Evolutionary conservation across 164 flowering plant species (phyloP).

Genomic region (Nymphaea colorata): DNA sequence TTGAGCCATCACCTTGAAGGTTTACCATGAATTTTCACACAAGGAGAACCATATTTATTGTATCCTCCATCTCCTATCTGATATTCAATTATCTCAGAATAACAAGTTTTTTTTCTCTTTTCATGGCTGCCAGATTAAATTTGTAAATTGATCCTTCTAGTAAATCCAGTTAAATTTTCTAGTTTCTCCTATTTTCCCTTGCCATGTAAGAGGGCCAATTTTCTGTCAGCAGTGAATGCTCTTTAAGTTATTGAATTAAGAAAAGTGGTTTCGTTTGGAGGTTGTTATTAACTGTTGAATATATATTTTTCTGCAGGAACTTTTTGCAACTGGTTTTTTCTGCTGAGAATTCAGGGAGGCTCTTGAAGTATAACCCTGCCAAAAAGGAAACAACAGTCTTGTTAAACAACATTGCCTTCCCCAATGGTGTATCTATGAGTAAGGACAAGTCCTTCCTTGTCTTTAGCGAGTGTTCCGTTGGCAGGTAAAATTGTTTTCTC

Average conservation of each 20-base stretch:
- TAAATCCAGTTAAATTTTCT: neutral
- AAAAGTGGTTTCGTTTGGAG: neutral
- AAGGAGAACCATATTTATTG: no score
- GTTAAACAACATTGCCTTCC: slow-evolving; percentile 48
- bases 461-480: slow-evolving; percentile 54
- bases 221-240: neutral
- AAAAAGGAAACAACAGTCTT: slow-evolving; percentile 70
- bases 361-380: slow-evolving; percentile 63
- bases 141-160: no score
- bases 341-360: slow-evolving; percentile 63
- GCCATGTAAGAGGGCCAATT: neutral
- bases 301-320: slow-evolving; percentile 34
- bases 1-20: no score
- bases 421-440: slow-evolving; percentile 78
- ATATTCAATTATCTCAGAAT: no score
- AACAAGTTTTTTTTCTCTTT: no score
- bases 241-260: no score
- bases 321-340: slow-evolving; percentile 77
- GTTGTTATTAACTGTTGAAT: neutral
- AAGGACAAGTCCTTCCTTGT: slow-evolving; percentile 69
- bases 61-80: no score
- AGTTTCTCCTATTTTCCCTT: neutral
- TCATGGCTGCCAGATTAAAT: no score
- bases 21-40: no score
- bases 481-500: slow-evolving; percentile 26